Base-by-base conservation (phyloP, 2,329 filamentous ascomycete genomes). In the Microsporum ferrugineum region DNA sequence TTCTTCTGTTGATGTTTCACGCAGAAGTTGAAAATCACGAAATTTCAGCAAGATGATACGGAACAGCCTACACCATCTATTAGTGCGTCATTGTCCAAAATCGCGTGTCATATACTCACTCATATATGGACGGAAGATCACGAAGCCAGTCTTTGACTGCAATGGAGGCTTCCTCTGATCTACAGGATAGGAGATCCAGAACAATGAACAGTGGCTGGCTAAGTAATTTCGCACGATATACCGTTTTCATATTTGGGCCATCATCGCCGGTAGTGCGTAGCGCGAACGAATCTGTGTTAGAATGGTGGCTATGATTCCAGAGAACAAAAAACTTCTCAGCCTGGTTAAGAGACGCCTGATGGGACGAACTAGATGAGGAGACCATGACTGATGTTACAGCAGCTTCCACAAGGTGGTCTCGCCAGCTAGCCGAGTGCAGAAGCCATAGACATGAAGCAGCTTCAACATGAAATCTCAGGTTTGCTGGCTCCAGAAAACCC, bases 401-500 rank as follows among this genome's bases (percentile, higher is more conserved):
- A 29, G 89, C 89, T 72, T 96, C 91, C 3, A 96, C 86, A 53
- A 91, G 84, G 58, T 88, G 85, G 66, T 86, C 85, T 1, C 81
- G 76, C 43, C 80, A 76, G 1, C 86, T 83, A 10, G 95, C 81
- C 0, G 85, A 82, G 29, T 97, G 91, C 58, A 99, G 77, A 65
- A 90, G 85, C 89, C 94, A 95, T 43, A 99, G 77, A 66, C 85
- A 87, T 61, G 88, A 85, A 6, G 95, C 89, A 17, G 91, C 87
- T 75, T 99, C 95, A 36, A 99, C 91, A 69, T 97, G 94, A 66
- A 92, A 95, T 70, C 96, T 96, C 0, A 91, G 91, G 64, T 87
- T 86, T 10, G 85, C 80, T n/a, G 89, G 86, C 0, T 90, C 88
- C 43, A 99, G 76, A 68, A 89, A 90, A 3, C 77, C 73, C 94